These are phyloP conservation scores for Globisporangium apiculatum DNA, from an alignment of 352 stramenopile genomes.

Conservation along the genomic window DNA sequence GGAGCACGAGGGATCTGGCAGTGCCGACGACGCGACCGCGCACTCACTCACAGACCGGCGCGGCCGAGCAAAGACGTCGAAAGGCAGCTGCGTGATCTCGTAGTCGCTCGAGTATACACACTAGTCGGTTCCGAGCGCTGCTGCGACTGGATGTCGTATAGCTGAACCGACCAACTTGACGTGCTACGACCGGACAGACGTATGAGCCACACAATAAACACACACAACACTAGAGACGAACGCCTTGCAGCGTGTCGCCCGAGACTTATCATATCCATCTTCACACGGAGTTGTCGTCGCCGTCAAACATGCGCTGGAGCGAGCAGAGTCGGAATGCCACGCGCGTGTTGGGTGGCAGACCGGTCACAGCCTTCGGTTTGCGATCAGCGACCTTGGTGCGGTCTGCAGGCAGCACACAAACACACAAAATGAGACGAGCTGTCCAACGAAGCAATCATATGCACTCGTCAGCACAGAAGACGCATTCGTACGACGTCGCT, in stretches of 20 bases:
- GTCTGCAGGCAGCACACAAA: background rate
- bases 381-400: background rate
- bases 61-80: slow-evolving; percentile 7
- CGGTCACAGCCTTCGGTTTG: no score
- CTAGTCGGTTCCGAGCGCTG: no score
- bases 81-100: slow-evolving; percentile 17
- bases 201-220: no score
- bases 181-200: no score
- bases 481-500: background rate
- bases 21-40: background rate
- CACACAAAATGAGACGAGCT: no score
- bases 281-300: background rate
- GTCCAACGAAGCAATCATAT: no score
- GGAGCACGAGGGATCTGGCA: slow-evolving; percentile 14
- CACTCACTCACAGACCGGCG: slow-evolving; percentile 11
- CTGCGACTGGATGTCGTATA: no score
- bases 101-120: slow-evolving; percentile 3
- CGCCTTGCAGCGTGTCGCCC: no score
- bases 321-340: slow-evolving; percentile 18
- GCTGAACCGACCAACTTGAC: no score
- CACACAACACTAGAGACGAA: no score
- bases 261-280: no score
- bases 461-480: no score
- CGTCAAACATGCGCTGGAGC: slow-evolving; percentile 47
- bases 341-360: background rate